Evolutionary conservation across 2,329 filamentous ascomycete genomes (phyloP).

Genomic region (Nothophaeocryptopus gaeumannii): DNA sequence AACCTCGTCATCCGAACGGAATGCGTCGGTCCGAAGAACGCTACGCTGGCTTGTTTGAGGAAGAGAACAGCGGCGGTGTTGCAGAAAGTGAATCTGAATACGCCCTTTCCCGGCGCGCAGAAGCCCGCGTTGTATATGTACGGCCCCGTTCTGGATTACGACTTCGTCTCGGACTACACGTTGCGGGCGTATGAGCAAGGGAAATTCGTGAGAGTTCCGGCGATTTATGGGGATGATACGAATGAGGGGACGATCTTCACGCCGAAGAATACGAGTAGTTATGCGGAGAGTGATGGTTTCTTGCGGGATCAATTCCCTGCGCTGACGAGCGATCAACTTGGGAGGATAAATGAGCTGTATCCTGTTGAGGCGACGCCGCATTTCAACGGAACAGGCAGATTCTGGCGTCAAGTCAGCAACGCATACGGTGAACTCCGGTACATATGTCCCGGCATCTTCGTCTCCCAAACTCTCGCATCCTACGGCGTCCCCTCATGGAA

Average conservation of each 20-base stretch:
- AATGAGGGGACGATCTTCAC: constrained; percentile 66
- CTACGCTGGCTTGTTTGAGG: constrained; percentile 52
- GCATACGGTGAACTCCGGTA: constrained; percentile 66
- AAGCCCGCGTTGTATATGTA: constrained; percentile 50
- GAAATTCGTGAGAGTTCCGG: constrained; percentile 52
- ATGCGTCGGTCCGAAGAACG: constrained; percentile 38
- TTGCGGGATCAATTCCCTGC: constrained; percentile 58
- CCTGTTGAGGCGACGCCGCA: constrained; percentile 46
- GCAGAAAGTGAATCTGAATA: constrained; percentile 47
- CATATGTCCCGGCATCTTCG: constrained; percentile 60
- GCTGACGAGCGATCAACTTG: constrained; percentile 52
- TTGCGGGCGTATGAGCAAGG: constrained; percentile 49
- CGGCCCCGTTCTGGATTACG: constrained; percentile 50
- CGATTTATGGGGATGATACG: constrained; percentile 56
- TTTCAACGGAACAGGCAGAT: constrained; percentile 52
- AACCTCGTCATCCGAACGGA: constrained; percentile 50
- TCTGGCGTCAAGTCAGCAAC: constrained; percentile 58
- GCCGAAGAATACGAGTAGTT: constrained; percentile 48
- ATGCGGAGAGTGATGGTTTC: constrained; percentile 53
- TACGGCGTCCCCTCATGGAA: constrained; percentile 55
- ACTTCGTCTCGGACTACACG: constrained; percentile 52
- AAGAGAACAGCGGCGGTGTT: constrained; percentile 43
- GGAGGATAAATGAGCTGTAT: constrained; percentile 55
- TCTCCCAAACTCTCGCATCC: constrained; percentile 45
- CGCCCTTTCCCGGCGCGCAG: constrained; percentile 45